phyloP scores from a whole-genome alignment of 2,329 filamentous ascomycete species.

The Alternaria metachromatica region DNA sequence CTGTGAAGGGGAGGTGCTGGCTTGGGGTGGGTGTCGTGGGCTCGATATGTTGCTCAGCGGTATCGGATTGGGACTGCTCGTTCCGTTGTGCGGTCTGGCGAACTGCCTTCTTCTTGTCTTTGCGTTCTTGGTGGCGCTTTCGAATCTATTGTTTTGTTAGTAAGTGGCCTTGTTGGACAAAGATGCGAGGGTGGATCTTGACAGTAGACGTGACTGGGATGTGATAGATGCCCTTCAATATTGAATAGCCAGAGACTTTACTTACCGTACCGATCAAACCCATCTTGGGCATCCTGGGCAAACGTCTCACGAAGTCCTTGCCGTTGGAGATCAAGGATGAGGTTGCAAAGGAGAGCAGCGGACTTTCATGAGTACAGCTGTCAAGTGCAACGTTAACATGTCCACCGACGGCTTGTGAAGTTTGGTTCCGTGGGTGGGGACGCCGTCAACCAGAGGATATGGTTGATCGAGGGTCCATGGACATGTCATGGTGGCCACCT shows the following conservation, averaged over 20 bases:
- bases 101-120: background rate
- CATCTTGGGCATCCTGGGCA: background rate
- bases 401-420: background rate
- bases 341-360: background rate
- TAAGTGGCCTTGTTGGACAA: background rate
- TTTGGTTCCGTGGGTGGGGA: constrained; percentile 1
- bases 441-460: background rate
- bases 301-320: background rate
- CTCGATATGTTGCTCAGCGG: background rate
- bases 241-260: background rate
- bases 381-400: background rate
- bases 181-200: background rate
- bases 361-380: background rate
- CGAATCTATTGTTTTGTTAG: background rate
- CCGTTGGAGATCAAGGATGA: background rate
- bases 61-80: background rate
- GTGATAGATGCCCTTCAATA: too few species aligned
- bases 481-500: background rate
- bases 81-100: background rate
- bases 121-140: background rate
- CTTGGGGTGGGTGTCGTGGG: background rate
- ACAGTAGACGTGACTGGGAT: background rate
- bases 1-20: background rate
- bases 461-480: background rate
- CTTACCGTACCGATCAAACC: background rate